Evolutionary conservation across 805 yeast genomes (phyloP).

Genomic region (Metschnikowia gruessii): DNA sequence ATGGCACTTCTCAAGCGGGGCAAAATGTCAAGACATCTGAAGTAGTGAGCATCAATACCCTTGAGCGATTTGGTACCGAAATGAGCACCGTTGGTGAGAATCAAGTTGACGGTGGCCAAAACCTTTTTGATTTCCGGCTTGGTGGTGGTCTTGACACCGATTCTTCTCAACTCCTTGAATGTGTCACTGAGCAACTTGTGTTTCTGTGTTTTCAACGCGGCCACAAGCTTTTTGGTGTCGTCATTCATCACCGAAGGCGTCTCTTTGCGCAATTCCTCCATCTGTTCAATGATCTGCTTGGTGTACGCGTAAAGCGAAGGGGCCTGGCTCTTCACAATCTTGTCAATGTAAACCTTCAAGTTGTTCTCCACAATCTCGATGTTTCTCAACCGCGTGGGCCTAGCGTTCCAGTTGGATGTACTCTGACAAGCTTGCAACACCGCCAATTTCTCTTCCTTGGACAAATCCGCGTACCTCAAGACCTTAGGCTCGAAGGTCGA

Average conservation of each 20-base stretch:
- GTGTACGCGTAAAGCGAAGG: slow-evolving; percentile 58
- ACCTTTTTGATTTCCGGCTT: slow-evolving; percentile 62
- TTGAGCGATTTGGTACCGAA: slow-evolving; percentile 38
- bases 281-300: slow-evolving; percentile 49
- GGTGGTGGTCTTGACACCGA: slow-evolving; percentile 70
- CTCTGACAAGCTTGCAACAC: slow-evolving; percentile 24
- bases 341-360: slow-evolving; percentile 48
- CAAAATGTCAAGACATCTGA: slow-evolving; percentile 69
- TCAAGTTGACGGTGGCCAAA: slow-evolving; percentile 59
- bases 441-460: slow-evolving; percentile 14
- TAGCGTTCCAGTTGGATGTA: slow-evolving; percentile 48
- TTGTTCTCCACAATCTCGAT: slow-evolving; percentile 49
- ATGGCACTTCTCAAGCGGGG: slow-evolving; percentile 75
- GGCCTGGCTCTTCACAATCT: slow-evolving; percentile 31
- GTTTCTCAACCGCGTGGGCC: slow-evolving; percentile 58
- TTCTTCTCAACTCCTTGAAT: slow-evolving; percentile 64
- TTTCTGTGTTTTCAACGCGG: slow-evolving; percentile 79
- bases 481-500: slow-evolving; percentile 1
- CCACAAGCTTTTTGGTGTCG: slow-evolving; percentile 63
- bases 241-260: slow-evolving; percentile 74
- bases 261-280: slow-evolving; percentile 63
- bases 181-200: slow-evolving; percentile 73
- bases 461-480: slow-evolving; percentile 4
- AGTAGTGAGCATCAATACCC: slow-evolving; percentile 52
- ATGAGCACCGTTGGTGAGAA: slow-evolving; percentile 54